Conservation (phyloP, 2,329 filamentous ascomycete genomes). For the Chaetomium strumarium region DNA sequence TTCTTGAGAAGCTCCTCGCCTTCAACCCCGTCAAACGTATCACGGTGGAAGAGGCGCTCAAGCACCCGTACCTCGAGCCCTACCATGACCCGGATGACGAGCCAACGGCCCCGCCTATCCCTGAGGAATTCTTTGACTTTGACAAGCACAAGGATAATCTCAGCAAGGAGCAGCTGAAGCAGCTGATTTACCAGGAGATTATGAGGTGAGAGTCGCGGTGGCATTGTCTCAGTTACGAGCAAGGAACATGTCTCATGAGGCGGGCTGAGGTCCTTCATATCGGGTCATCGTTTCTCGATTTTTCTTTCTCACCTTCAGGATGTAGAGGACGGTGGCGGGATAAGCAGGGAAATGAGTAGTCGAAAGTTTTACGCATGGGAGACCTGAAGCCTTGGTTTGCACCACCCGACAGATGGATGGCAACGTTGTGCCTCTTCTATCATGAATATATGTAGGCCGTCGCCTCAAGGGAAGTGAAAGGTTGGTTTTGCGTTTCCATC, state of each 20-base stretch:
- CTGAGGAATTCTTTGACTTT: constrained; percentile 99
- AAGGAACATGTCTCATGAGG: not conserved
- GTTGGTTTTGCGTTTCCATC: not conserved
- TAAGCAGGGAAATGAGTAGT: too few relatives aligned
- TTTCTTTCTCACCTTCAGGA: too few relatives aligned
- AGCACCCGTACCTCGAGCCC: constrained; percentile 96
- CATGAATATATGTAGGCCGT: not conserved
- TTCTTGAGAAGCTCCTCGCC: constrained; percentile 90
- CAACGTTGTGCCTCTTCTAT: not conserved
- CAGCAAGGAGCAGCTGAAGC: constrained; percentile 96
- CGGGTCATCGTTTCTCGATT: too few relatives aligned
- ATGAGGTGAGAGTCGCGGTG: constrained; percentile 49
- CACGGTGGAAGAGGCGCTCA: constrained; percentile 92
- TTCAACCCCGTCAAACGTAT: constrained; percentile 99
- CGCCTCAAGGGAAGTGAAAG: not conserved
- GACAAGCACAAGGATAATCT: constrained; percentile 99
- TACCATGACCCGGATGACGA: constrained; percentile 99
- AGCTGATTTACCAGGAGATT: constrained; percentile 97
- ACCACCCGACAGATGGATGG: too few relatives aligned
- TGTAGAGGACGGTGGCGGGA: too few relatives aligned
- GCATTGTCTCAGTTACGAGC: not conserved
- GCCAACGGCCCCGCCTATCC: constrained; percentile 91
- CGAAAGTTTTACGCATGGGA: too few relatives aligned
- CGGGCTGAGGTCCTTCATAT: not conserved
- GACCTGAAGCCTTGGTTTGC: too few relatives aligned